Conservation (phyloP, 2,329 filamentous ascomycete genomes). For the Amphichorda felina region DNA sequence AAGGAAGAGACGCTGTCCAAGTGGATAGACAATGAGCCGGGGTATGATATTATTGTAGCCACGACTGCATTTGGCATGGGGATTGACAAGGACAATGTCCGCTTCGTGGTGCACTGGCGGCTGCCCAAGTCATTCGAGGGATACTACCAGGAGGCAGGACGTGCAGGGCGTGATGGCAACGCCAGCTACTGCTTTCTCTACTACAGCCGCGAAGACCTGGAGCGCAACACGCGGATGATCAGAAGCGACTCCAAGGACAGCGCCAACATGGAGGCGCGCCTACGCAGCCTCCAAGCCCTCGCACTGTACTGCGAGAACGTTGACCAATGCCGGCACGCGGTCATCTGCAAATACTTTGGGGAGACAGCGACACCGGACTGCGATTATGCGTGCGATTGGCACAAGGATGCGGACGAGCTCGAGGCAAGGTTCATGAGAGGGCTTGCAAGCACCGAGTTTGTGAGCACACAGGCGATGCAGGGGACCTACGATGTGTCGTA, state of each 20-base stretch:
- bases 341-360: constrained; percentile 69
- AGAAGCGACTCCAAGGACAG: constrained; percentile 29
- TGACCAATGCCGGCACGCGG: constrained; percentile 58
- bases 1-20: constrained; percentile 60
- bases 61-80: constrained; percentile 98
- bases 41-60: constrained; percentile 86
- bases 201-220: constrained; percentile 78
- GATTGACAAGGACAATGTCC: constrained; percentile 89
- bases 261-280: constrained; percentile 34
- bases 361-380: constrained; percentile 38
- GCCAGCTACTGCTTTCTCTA: constrained; percentile 82
- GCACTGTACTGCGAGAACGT: constrained; percentile 75
- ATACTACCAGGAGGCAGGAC: constrained; percentile 90
- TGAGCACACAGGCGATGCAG: constrained; percentile 49
- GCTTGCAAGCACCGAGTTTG: constrained; percentile 48
- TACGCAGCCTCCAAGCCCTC: constrained; percentile 55
- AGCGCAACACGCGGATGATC: constrained; percentile 53
- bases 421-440: constrained; percentile 43
- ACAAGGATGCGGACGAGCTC: constrained; percentile 53
- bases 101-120: constrained; percentile 92
- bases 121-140: constrained; percentile 90
- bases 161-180: constrained; percentile 81
- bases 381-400: constrained; percentile 68
- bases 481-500: constrained; percentile 44
- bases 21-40: constrained; percentile 62